Evolutionary conservation across 225 moss, liverwort and hornwort species (phyloP), one percentile per base, ranked within the genome.

Genomic region (Physcomitrellopsis africana): DNA sequence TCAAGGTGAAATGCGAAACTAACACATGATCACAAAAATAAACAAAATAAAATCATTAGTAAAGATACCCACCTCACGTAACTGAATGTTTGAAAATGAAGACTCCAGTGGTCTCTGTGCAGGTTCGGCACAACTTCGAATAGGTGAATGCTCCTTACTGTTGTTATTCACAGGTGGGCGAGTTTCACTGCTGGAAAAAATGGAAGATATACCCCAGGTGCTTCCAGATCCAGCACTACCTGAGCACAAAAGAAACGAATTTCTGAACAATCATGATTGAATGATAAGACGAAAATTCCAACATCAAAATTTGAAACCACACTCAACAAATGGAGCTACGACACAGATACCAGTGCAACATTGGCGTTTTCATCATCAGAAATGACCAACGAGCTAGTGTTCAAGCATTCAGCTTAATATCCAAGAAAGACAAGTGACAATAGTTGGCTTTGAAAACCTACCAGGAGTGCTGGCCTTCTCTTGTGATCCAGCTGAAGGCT

Each of bases 191-290:
- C 78, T 89, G 69, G 93, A 93, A 79, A 99, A 99, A 73, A 99
- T 95, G 26, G 97, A 99, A 71, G 97, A 86, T 89, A 99, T 99
- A 3, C 97, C 97, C 97, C 97, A 99, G 72, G 89, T 89, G 67
- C 96, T 90, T 73, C 82, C 89, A 73, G 76, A 55, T 69, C 85
- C 89, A 68, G 89, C 70, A 78, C 73, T 85, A 67, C 95, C 95
- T 90, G 92, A 53, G 52, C 45, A 22, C 44, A 74, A 15, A 74
- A 72, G 47, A 23, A 67, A 11, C 11, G 3, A 42, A 37, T 13
- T 42, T 32, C 63, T 72, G 47, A 49, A 65, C 3, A 20, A 19
- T 16, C 13, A 70, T 14, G 22, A 61, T 24, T 27, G 26, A 1
- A 58, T 41, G 53, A 24, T 8, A 23, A 60, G 1, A 11, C 14